phyloP scores from a whole-genome alignment of 768 basidiomycete genomes.

The Agaricus sinodeliciosus region DNA sequence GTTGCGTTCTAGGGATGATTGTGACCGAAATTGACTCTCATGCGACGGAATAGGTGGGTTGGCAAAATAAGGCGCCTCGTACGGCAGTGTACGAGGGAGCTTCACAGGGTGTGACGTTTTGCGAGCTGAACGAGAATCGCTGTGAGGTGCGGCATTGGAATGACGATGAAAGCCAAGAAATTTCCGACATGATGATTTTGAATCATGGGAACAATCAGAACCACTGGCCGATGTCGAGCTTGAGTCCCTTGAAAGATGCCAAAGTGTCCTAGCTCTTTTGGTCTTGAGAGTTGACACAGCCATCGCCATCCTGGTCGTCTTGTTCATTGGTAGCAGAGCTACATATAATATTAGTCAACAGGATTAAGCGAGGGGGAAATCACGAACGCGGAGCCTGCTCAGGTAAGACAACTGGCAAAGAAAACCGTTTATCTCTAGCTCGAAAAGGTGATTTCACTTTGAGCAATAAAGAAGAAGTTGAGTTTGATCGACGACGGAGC shows the following conservation, averaged over 20 bases:
- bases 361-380: too few species aligned
- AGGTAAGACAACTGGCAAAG: background rate
- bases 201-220: slow-evolving; percentile 6
- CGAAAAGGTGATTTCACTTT: slow-evolving; percentile 8
- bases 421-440: background rate
- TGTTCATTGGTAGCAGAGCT: background rate
- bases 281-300: background rate
- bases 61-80: slow-evolving; percentile 41
- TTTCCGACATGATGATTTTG: slow-evolving; percentile 15
- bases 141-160: slow-evolving; percentile 7
- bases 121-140: slow-evolving; percentile 20
- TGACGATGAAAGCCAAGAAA: slow-evolving; percentile 18
- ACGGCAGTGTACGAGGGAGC: slow-evolving; percentile 33
- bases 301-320: background rate
- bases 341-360: background rate
- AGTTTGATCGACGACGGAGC: background rate
- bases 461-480: slow-evolving; percentile 10
- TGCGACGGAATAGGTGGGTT: slow-evolving; percentile 27
- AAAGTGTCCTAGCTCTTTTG: background rate
- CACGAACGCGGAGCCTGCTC: background rate
- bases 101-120: slow-evolving; percentile 22
- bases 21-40: background rate
- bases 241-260: background rate
- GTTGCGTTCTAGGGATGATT: background rate
- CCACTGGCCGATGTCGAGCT: slow-evolving; percentile 11